A percentile compares a stretch with the other conserved stretches of the same genome.
phyloP scores from a whole-genome alignment of 2,329 filamentous ascomycete species.

The Magnaporthiopsis incrustans region DNA sequence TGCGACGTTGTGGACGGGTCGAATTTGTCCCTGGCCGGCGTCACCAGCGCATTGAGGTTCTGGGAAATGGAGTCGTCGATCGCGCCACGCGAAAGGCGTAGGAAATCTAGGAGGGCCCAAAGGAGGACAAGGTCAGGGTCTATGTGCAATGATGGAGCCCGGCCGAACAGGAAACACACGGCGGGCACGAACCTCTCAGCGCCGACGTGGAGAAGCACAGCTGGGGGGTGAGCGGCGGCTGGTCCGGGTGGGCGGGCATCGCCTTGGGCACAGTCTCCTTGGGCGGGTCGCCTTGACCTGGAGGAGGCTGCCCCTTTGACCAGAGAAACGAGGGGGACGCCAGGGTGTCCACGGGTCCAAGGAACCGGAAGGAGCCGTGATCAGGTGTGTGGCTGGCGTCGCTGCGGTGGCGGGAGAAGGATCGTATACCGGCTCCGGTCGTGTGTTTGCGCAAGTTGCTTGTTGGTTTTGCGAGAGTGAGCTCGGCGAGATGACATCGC shows the following conservation, averaged over 20 bases:
- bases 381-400: too few species aligned
- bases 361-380: too few species aligned
- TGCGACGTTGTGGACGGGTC: conserved; percentile 69
- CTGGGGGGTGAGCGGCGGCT: conserved; percentile 57
- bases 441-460: too few species aligned
- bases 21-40: conserved; percentile 64
- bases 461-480: too few species aligned
- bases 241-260: conserved; percentile 37
- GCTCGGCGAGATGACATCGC: too few species aligned
- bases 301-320: conserved; percentile 33
- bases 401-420: too few species aligned
- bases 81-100: conserved; percentile 72
- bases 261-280: conserved; percentile 17
- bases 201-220: conserved; percentile 69
- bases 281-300: conserved; percentile 27
- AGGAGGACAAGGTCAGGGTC: conserved; percentile 8
- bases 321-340: conserved; percentile 34
- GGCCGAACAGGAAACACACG: conserved; percentile 1
- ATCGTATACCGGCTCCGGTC: too few species aligned
- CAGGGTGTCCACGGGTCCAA: conserved; percentile 28
- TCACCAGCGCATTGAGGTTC: conserved; percentile 82
- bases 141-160: neutral
- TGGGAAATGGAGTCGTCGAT: conserved; percentile 93
- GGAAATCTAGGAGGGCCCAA: conserved; percentile 60
- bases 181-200: conserved; percentile 48